phyloP scores from a whole-genome alignment of 176 grass and related monocot genomes.

The Dendrocalamus sinicus region DNA sequence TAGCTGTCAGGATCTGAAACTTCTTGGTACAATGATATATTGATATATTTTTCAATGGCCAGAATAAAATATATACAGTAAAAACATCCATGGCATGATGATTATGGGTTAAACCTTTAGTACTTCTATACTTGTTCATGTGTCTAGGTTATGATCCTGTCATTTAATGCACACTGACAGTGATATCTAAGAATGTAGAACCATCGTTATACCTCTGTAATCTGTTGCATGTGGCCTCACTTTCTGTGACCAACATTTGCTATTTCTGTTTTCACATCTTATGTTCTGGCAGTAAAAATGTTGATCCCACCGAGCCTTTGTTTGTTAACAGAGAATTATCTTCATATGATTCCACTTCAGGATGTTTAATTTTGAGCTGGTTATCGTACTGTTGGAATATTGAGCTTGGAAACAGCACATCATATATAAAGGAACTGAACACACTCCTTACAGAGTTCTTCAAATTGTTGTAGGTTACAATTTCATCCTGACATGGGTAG shows the following conservation, averaged over 20 bases:
- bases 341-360: not conserved
- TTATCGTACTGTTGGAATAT: not conserved
- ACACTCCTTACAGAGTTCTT: slow-evolving; percentile 33
- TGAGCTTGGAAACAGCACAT: not conserved
- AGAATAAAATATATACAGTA: not conserved
- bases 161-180: not conserved
- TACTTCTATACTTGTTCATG: not conserved
- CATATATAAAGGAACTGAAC: slow-evolving; percentile 12
- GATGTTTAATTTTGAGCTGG: not conserved
- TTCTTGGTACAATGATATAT: not conserved
- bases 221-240: slow-evolving; percentile 18
- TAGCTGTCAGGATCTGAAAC: not conserved
- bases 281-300: slow-evolving; percentile 5
- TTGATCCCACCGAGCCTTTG: not conserved
- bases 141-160: not conserved
- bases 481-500: slow-evolving; percentile 73
- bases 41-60: not conserved
- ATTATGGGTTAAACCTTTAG: not conserved
- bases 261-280: slow-evolving; percentile 15
- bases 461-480: slow-evolving; percentile 64
- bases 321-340: not conserved
- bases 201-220: not conserved
- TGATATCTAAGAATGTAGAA: not conserved
- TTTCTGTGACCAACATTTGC: not conserved
- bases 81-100: not conserved